Evolutionary conservation across 139 green algal genomes (phyloP).

Genomic region (Trebouxia sp.): DNA sequence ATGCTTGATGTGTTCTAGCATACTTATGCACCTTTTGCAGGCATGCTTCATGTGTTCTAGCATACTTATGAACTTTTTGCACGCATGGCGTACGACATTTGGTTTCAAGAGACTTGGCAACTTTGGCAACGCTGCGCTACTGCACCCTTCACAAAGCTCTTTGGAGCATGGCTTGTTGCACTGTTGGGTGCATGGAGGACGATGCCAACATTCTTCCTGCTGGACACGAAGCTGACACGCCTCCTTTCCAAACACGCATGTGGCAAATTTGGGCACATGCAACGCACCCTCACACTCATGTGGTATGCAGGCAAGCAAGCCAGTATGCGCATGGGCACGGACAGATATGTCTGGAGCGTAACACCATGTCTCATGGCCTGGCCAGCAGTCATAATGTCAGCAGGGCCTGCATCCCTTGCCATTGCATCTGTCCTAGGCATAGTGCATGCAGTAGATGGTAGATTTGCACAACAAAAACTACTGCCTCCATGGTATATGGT

Average conservation of each 20-base stretch:
- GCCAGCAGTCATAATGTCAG: conserved; percentile 66
- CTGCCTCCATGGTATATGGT: conserved; percentile 49
- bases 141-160: not conserved
- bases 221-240: no score
- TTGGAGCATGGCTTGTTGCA: not conserved
- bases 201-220: no score
- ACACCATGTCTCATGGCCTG: conserved; percentile 81
- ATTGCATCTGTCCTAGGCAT: conserved; percentile 41
- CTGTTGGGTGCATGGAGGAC: no score
- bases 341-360: conserved; percentile 82
- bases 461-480: conserved; percentile 13
- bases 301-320: not conserved
- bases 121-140: no score
- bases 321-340: conserved; percentile 20
- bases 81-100: no score
- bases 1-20: no score
- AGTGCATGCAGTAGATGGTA: conserved; percentile 50
- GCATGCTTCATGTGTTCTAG: not conserved
- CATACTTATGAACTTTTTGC: not conserved
- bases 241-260: no score
- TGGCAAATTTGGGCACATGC: no score
- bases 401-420: conserved; percentile 29
- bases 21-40: not conserved
- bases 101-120: no score
- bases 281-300: no score